Evolutionary conservation across 2,329 filamentous ascomycete species (phyloP).

Genomic region (Talaromyces atroroseus): DNA sequence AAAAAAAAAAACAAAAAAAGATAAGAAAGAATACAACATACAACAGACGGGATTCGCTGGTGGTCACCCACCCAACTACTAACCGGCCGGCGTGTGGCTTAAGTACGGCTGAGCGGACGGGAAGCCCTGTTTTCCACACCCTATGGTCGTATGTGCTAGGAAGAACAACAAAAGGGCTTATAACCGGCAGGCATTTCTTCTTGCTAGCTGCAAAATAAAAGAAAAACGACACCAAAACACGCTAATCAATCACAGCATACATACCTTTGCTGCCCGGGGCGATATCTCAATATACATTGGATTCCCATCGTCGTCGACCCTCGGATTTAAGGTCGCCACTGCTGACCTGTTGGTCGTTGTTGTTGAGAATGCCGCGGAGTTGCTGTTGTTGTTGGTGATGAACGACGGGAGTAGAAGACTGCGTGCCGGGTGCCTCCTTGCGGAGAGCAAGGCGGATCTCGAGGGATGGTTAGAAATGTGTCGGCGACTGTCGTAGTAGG

Average conservation of each 20-base stretch:
- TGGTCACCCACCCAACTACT: slow-evolving; percentile 46
- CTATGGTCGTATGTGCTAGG: slow-evolving; percentile 39
- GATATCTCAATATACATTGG: slow-evolving; percentile 80
- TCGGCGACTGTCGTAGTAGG: background rate
- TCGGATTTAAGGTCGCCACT: slow-evolving; percentile 57
- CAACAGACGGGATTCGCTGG: slow-evolving; percentile 42
- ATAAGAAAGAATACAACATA: slow-evolving; percentile 36
- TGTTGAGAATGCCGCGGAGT: slow-evolving; percentile 32
- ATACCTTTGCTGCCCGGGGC: slow-evolving; percentile 70
- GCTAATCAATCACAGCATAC: no score
- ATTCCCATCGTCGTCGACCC: slow-evolving; percentile 76
- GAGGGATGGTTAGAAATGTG: background rate
- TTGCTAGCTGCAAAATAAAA: background rate
- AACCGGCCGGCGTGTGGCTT: slow-evolving; percentile 43
- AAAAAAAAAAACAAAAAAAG: slow-evolving; percentile 11
- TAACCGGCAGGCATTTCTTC: background rate
- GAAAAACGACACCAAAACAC: background rate
- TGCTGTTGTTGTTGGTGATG: slow-evolving; percentile 14
- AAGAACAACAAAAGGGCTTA: slow-evolving; percentile 3
- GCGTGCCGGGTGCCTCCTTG: background rate
- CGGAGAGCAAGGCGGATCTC: background rate
- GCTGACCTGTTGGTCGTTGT: slow-evolving; percentile 30
- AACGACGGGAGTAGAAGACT: background rate
- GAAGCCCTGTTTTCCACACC: slow-evolving; percentile 44
- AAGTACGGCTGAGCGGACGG: slow-evolving; percentile 44